A percentile compares a stretch with the other conserved stretches of the same genome.
Evolutionary conservation across 371 early-diverging fungal genomes (phyloP).

Genomic region (Nosema muscidifuracis): DNA sequence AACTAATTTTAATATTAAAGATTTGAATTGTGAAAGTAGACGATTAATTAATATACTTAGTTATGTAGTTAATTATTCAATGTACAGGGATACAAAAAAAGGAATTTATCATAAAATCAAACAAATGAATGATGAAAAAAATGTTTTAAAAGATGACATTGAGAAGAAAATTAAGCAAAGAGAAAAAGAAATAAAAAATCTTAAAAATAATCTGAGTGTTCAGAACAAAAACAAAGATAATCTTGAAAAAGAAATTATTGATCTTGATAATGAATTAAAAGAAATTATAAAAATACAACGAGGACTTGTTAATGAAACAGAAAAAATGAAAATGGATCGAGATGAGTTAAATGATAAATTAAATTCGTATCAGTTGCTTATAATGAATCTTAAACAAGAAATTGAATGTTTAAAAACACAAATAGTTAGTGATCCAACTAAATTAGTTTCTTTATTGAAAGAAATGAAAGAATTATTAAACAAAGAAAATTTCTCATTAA

Average conservation of each 20-base stretch:
- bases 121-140: constrained; percentile 33
- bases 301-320: constrained; percentile 28
- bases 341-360: constrained; percentile 43
- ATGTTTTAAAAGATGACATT: constrained; percentile 18
- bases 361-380: constrained; percentile 40
- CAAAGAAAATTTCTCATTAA: constrained; percentile 38
- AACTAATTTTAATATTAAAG: constrained; percentile 27
- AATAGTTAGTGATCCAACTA: constrained; percentile 53
- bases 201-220: constrained; percentile 15
- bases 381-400: constrained; percentile 46
- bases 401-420: constrained; percentile 50
- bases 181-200: constrained; percentile 20
- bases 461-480: constrained; percentile 50
- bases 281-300: constrained; percentile 40
- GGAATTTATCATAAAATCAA: constrained; percentile 45
- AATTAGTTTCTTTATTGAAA: constrained; percentile 48
- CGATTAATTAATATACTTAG: constrained; percentile 41
- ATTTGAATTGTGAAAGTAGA: constrained; percentile 42
- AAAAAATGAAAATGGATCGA: constrained; percentile 37
- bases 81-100: constrained; percentile 55
- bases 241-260: constrained; percentile 34
- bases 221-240: constrained; percentile 24
- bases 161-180: constrained; percentile 12
- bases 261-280: constrained; percentile 41
- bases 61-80: constrained; percentile 47